Evolutionary conservation across 73 alveolate species (phyloP).

Genomic region (Paramecium sexaurelia): DNA sequence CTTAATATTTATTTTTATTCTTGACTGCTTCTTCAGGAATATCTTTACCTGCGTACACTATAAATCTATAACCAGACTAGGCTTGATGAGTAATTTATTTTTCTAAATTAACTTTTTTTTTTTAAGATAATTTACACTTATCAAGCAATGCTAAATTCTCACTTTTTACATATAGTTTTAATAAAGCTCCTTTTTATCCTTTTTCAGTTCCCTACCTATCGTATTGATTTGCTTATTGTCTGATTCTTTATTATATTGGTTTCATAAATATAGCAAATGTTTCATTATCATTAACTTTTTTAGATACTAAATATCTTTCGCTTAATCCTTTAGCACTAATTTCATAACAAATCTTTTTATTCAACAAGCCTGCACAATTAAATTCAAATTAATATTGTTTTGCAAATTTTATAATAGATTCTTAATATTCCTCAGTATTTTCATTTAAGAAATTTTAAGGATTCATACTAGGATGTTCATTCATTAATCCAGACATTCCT

Average conservation of each 20-base stretch:
- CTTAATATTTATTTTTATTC: conserved; percentile 4
- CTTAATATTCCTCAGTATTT: conserved; percentile 40
- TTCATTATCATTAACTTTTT: conserved; percentile 5
- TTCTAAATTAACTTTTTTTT: conserved; percentile 1
- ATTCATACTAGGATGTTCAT: conserved; percentile 23
- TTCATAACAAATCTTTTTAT: conserved; percentile 33
- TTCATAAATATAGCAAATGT: conserved; percentile 24
- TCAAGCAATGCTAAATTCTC: conserved; percentile 33
- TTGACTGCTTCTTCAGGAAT: not conserved
- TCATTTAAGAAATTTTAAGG: conserved; percentile 18
- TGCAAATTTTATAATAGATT: conserved; percentile 30
- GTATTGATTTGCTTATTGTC: not conserved
- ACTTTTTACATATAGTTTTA: conserved; percentile 42
- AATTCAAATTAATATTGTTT: conserved; percentile 13
- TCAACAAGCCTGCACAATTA: conserved; percentile 26
- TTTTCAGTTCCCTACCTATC: not conserved
- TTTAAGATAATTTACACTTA: conserved; percentile 8
- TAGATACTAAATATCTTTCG: conserved; percentile 16
- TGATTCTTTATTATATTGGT: not conserved
- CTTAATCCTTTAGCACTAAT: conserved; percentile 43
- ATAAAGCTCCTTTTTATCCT: not conserved
- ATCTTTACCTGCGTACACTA: conserved; percentile 38
- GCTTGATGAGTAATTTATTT: not conserved
- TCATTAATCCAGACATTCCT: conserved; percentile 6
- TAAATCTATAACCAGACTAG: conserved; percentile 1